Evolutionary conservation across 2,329 filamentous ascomycete genomes (phyloP).

Genomic region (Alternaria ventricosa): DNA sequence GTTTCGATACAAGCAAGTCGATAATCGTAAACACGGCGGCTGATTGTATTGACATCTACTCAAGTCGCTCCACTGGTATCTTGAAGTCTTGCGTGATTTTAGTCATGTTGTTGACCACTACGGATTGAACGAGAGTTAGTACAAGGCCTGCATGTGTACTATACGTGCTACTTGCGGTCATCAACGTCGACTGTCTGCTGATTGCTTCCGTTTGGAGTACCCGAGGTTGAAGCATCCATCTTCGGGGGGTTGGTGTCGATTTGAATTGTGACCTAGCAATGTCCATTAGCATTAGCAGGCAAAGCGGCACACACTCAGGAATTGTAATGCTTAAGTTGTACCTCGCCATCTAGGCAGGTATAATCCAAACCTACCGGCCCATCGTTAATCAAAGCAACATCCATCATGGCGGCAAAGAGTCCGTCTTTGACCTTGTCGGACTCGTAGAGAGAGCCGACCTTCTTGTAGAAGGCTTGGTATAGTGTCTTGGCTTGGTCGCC

Average conservation of each 20-base stretch:
- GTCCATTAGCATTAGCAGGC: not conserved
- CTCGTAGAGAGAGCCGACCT: constrained; percentile 74
- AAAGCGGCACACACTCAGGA: not conserved
- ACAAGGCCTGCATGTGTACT: not conserved
- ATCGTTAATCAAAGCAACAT: constrained; percentile 91
- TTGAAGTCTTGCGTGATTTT: constrained; percentile 42
- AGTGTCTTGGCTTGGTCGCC: constrained; percentile 79
- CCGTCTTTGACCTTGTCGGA: constrained; percentile 86
- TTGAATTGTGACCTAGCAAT: constrained; percentile 55
- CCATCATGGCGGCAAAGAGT: constrained; percentile 99
- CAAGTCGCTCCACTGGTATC: constrained; percentile 43
- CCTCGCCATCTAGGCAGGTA: constrained; percentile 63
- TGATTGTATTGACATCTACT: constrained; percentile 23
- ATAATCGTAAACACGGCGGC: not conserved
- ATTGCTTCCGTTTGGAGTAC: constrained; percentile 7
- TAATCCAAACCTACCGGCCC: constrained; percentile 70
- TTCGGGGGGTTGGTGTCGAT: constrained; percentile 57
- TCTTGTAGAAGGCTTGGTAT: constrained; percentile 83
- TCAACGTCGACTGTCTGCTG: constrained; percentile 31
- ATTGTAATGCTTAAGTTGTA: constrained; percentile 49
- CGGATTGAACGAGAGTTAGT: not conserved
- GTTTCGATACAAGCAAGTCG: not conserved
- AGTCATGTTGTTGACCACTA: constrained; percentile 38
- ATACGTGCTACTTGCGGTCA: constrained; percentile 17
- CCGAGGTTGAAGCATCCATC: constrained; percentile 36